Base-by-base conservation (phyloP, 257 asterid species). In the Osmanthus fragrans region DNA sequence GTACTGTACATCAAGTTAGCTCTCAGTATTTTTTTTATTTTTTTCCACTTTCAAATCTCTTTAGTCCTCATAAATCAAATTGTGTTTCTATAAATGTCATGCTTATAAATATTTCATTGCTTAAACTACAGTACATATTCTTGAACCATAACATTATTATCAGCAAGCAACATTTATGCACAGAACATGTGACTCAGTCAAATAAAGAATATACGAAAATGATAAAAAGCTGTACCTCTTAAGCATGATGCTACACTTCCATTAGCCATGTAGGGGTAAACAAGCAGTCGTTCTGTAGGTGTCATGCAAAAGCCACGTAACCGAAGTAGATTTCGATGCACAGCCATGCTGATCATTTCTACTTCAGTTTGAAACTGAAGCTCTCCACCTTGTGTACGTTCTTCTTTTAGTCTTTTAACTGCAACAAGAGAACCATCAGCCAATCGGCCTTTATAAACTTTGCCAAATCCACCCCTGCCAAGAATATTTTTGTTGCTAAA, bases 311-410 rank as follows among this genome's bases (percentile, higher is more conserved):
- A 81, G 33, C 84, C 81, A 72, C 78, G 78, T 74, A 81, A 37
- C 32, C 81, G 71, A 33, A 81, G 84, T 76, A 81, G 58, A 76
- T 81, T 81, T 45, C 74, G 77, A 76, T 81, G 84, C 70, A 76
- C 81, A 30, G 81, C 81, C 78, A 81, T 76, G 78, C 78, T 71
- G 45, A 76, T 71, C 77, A 81, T 76, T 72, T 81, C 84, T 42
- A 81, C 81, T 76, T 81, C 84, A 16, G 80, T 76, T 76, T 72
- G 81, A 72, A 81, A 82, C 73, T 83, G 87, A 27, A 83, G 70
- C 73, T 86, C 89, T 54, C 89, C 87, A 12, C 86, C 84, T 77
- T 76, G 87, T 70, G 85, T 81, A 25, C 85, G 86, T 71, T 85
- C 85, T 64, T 83, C 87, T 79, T 83, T 83, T 47, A 83, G 77